Evolutionary conservation across 495 filamentous ascomycete genomes (phyloP), one percentile per base, ranked within the genome.

Genomic region (Beverwykella pulmonaria): DNA sequence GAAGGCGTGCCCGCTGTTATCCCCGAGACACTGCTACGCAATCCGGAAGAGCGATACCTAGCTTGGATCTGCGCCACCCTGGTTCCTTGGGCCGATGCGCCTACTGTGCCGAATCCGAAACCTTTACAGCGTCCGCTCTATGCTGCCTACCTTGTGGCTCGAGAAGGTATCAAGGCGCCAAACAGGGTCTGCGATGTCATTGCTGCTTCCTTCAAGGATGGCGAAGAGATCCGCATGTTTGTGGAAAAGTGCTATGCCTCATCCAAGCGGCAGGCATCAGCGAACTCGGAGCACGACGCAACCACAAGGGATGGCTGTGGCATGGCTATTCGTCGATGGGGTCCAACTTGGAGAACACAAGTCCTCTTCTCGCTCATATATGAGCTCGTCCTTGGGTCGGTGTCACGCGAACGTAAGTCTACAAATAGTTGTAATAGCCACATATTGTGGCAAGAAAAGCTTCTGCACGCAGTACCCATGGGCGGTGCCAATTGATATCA

Each of bases 291-390:
- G 12, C 74, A 81, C 1, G 73, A 75, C 15, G 53, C 77, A 9
- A 54, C 65, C 5, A 69, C 73, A 2, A 75, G 86, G 50, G 82
- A 84, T 69, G 74, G 75, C 4, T 79, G 93, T 23, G 93, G 93
- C 1, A 86, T 92, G 83, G 83, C 82, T 0, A 89, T 98, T 66
- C 84, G 91, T n/a, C 75, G 79, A 5, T 94, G 93, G 90, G 87
- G 88, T 59, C 52, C 76, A 9, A 68, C 80, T 63, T 98, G 94
- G 94, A 82, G 86, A 71, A 79, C 86, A 34, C 90, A 91, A 70
- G 82, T 90, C 2, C 66, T 96, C 32, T 86, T 87, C 71, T 82
- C 89, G 5, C 73, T 96, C 1, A 72, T 96, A 12, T 80, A 88
- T 14, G 90, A 93, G 70, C 76, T 70, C 63, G 34, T 63, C 47